phyloP scores from a whole-genome alignment of 306 rosid species.

The Quercus agrifolia region DNA sequence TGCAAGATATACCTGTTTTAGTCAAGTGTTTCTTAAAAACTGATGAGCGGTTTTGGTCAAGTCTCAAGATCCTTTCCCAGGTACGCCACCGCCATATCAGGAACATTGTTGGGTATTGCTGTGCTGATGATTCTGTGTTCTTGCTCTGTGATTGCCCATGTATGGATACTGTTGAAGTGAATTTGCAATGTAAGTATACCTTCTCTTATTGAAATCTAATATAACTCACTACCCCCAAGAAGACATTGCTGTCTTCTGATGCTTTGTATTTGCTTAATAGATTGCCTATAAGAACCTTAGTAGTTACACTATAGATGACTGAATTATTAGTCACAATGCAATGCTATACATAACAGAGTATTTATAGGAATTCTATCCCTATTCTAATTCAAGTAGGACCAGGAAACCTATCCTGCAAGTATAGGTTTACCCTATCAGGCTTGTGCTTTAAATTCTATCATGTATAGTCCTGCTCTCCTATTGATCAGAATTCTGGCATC shows the following conservation, averaged over 20 bases:
- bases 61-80: slow-evolving; percentile 4
- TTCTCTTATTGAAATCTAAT: neutral
- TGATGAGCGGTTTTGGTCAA: slow-evolving; percentile 1
- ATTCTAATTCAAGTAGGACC: no score
- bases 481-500: no score
- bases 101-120: slow-evolving; percentile 31
- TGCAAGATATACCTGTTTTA: slow-evolving; percentile 15
- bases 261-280: neutral
- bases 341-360: no score
- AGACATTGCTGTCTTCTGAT: neutral
- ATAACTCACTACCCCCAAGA: neutral
- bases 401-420: no score
- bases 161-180: neutral
- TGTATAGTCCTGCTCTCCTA: no score
- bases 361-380: no score
- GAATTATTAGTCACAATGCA: no score
- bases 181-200: slow-evolving; percentile 16
- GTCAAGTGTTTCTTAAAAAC: slow-evolving; percentile 1
- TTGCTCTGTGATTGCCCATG: slow-evolving; percentile 16
- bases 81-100: slow-evolving; percentile 21
- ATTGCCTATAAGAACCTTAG: neutral
- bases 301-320: no score
- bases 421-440: no score
- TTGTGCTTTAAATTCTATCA: no score
- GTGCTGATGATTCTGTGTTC: neutral